Evolutionary conservation across 2,329 filamentous ascomycete species (phyloP), one percentile per base, ranked within the genome.

Genomic region (Stagonosporopsis rhizophila): DNA sequence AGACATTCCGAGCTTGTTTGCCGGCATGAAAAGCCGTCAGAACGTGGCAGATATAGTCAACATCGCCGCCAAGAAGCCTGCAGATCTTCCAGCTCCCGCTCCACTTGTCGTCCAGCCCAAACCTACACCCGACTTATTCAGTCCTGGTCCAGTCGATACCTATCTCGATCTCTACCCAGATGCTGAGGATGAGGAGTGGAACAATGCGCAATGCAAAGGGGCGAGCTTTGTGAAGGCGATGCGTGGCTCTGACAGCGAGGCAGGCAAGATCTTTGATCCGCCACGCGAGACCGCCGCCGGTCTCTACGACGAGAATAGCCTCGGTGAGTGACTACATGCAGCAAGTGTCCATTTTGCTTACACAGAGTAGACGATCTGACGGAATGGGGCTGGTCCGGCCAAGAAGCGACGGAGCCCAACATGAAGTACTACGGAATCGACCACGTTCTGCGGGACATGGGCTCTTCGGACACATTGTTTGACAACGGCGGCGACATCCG

Each of bases 201-300:
- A 20, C 1, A 50, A 42, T 1, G 35, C 17, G 6, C 32, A 28
- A 14, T 54, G 51, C 28, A 46, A 48, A 17, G 44, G 51, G 2
- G 15, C 20, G 1, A 28, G 20, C 11, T 54, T 54, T 7, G 14
- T 47, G 11, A 34, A 17, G 11, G 51, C 51, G 2, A 54, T 54
- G 51, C 38, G 37, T 23, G 44, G 37, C 4, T 47, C 51, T 20
- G 44, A 54, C 12, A 20, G 12, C n/a, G 51, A 54, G 4, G 44
- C 51, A 5, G 51, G 51, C 19, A 47, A 19, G 12, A 34, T 44
- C 20, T 54, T 54, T 30, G 17, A 40, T 6, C 44, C 51, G 9
- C 42, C 35, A 14, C 42, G 44, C 27, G 20, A 41, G 17, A 35
- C 44, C 11, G 51, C 51, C n/a, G 37, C 44, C 14, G 23, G 38